A percentile compares a stretch with the other conserved stretches of the same genome.
Evolutionary conservation across 192 early-diverging fungal species (phyloP).

Genomic region (Helicostylum pulchrum): DNA sequence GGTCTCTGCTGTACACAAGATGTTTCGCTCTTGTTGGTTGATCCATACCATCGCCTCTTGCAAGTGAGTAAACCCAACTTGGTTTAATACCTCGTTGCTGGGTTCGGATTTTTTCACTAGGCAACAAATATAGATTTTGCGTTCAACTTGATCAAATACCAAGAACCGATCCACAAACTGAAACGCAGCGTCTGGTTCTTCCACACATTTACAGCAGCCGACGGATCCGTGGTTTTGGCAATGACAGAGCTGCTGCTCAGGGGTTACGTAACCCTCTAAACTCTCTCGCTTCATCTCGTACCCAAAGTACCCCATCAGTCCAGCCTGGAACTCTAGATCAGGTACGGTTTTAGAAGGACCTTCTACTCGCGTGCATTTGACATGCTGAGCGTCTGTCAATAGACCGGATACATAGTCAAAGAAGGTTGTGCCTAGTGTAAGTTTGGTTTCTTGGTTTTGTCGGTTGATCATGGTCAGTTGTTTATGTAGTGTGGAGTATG

Average conservation of each 20-base stretch:
- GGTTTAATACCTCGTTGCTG: not conserved
- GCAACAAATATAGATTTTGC: slow-evolving; percentile 21
- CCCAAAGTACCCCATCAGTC: slow-evolving; percentile 86
- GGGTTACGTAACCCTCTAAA: slow-evolving; percentile 47
- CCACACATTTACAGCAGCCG: slow-evolving; percentile 27
- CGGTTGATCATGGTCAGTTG: slow-evolving; percentile 9
- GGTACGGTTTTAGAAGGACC: slow-evolving; percentile 28
- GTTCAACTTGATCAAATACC: slow-evolving; percentile 48
- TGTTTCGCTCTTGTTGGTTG: slow-evolving; percentile 14
- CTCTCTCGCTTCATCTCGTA: slow-evolving; percentile 93
- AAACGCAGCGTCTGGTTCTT: slow-evolving; percentile 59
- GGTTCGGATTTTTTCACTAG: not conserved
- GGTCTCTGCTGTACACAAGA: slow-evolving; percentile 21
- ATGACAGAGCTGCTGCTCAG: slow-evolving; percentile 38
- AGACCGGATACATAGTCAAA: slow-evolving; percentile 64
- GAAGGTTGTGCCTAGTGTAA: slow-evolving; percentile 41
- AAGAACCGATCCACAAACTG: slow-evolving; percentile 58
- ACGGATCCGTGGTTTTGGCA: slow-evolving; percentile 20
- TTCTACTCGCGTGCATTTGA: slow-evolving; percentile 1
- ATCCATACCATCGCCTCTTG: slow-evolving; percentile 36
- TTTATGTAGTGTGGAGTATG: slow-evolving; percentile 33
- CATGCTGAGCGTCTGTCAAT: not conserved
- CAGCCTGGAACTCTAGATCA: slow-evolving; percentile 66
- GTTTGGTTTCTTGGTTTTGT: not conserved
- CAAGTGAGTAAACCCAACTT: not conserved